Evolutionary conservation across 345 rosid genomes (phyloP).

Genomic region (Eucalyptus curtisii): DNA sequence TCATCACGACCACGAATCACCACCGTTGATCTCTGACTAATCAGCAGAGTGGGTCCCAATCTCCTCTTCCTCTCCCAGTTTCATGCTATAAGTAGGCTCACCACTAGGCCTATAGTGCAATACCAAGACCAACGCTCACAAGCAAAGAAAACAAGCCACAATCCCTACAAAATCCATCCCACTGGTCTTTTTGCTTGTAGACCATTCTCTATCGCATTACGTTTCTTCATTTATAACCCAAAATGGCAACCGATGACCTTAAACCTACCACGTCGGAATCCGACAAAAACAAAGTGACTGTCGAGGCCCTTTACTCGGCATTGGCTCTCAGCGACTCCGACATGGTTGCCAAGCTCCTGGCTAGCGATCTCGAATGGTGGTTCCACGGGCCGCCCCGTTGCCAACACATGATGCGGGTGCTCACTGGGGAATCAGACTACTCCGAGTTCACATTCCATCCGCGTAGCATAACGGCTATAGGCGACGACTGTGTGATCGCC

Average conservation of each 20-base stretch:
- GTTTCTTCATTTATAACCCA: not conserved
- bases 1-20: not conserved
- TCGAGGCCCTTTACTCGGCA: constrained; percentile 38
- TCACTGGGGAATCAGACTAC: constrained; percentile 45
- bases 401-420: constrained; percentile 73
- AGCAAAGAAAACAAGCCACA: not conserved
- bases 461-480: constrained; percentile 43
- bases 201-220: not conserved
- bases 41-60: not conserved
- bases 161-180: not conserved
- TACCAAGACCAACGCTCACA: not conserved
- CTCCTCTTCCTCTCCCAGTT: not conserved
- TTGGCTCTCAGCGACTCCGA: constrained; percentile 17
- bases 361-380: constrained; percentile 80
- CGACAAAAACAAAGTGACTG: constrained; percentile 1
- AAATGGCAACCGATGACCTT: not conserved
- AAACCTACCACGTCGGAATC: not conserved
- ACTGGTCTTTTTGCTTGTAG: not conserved
- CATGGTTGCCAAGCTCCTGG: constrained; percentile 26
- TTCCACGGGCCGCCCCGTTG: constrained; percentile 82
- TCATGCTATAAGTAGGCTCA: not conserved
- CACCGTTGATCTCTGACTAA: not conserved
- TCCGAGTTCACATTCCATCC: constrained; percentile 51
- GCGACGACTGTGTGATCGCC: constrained; percentile 46
- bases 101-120: not conserved